Evolutionary conservation across 106 monocot species (phyloP), one percentile per base, ranked within the genome.

Genomic region (Phalaenopsis aphrodite): DNA sequence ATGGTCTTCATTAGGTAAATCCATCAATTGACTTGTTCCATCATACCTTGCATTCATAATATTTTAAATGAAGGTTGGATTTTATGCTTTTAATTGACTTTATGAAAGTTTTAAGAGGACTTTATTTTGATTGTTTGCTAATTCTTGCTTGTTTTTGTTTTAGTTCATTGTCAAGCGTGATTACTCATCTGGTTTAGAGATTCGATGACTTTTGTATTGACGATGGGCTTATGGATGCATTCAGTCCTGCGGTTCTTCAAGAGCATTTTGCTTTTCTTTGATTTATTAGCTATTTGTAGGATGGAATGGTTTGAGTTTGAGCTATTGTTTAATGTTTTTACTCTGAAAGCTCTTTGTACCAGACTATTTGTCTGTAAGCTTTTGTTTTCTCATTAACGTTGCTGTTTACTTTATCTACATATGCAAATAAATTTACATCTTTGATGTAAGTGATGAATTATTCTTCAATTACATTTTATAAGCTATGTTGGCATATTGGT

Each of bases 1-100:
- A 85, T 78, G 84, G 85, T 41, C 83, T 58, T 17, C 85, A 85
- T 38, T 92, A 92, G 88, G 95, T 89, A 89, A 47, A 65, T 37
- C 56, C 72, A 5, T 78, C 16, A 5, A 30, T 14, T 38, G 9
- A 9, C 1, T 30, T 10, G 41, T 23, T 15, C 42, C 64, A 17
- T 8, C 36, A 10, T 43, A 69, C 49, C 15, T 68, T 9, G 17
- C 5, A 30, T 24, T 68, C 5, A 7, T 42, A 11, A 12, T 11
- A 45, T 68, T 12, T 15, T 5, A 42, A 21, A 37, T 55, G 36
- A 30, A 24, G 73, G 38, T 43, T 41, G 17, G 37, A 12, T 78
- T 41, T 3, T 81, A 38, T 23, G 24, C 38, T 76, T 76, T 45
- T 10, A 12, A 10, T 46, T 72, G 18, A 2, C 1, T 77, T 56